Conservation (phyloP, 768 basidiomycete species). For the Ramaria sp. region DNA sequence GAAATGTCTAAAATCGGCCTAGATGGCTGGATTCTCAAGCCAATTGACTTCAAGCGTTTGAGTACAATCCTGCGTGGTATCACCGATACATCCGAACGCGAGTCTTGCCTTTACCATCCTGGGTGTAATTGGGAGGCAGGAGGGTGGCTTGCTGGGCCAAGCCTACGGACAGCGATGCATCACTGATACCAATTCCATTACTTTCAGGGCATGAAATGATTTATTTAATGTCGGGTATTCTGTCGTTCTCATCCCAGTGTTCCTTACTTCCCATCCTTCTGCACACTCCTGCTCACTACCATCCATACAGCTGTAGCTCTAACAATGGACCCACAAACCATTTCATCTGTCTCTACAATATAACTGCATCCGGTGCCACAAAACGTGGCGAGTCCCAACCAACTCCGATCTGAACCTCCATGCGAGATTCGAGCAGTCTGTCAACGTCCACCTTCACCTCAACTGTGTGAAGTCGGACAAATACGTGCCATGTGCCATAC, state of each 20-base stretch:
- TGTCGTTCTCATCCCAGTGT: background rate
- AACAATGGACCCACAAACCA: background rate
- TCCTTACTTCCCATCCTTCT: background rate
- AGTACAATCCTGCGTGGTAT: constrained; percentile 48
- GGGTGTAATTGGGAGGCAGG: constrained; percentile 53
- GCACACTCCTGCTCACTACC: background rate
- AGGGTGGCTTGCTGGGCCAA: constrained; percentile 37
- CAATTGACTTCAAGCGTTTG: constrained; percentile 67
- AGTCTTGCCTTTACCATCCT: constrained; percentile 37
- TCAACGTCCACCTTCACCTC: constrained; percentile 8
- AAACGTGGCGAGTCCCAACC: background rate
- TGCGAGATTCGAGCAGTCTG: background rate
- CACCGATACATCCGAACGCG: constrained; percentile 39
- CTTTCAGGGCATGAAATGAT: background rate
- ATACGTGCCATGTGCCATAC: constrained; percentile 5
- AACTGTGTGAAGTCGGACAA: constrained; percentile 7
- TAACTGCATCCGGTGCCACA: background rate
- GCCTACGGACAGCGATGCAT: background rate
- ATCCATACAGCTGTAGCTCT: background rate
- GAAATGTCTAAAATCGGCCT: constrained; percentile 46
- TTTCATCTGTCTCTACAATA: background rate
- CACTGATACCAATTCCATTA: background rate
- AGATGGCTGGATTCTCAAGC: constrained; percentile 81
- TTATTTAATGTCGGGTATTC: background rate
- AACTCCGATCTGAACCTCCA: background rate